These are phyloP conservation scores for Penicillium bialowiezense DNA, from an alignment of 495 filamentous ascomycete species.

Conservation along the genomic window DNA sequence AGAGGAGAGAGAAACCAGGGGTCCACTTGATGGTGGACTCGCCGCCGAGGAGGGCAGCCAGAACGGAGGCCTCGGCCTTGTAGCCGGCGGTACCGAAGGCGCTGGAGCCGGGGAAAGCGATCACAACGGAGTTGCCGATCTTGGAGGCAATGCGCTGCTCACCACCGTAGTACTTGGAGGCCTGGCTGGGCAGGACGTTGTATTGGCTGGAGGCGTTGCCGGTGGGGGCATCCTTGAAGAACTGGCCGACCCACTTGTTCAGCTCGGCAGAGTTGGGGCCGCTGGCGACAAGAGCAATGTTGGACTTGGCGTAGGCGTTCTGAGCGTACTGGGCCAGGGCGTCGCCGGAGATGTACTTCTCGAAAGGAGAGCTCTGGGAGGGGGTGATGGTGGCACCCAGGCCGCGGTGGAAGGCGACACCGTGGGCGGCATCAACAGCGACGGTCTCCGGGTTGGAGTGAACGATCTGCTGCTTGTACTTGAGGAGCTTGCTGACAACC, in stretches of 20 bases:
- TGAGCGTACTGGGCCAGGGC: conserved; percentile 68
- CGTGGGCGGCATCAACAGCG: conserved; percentile 82
- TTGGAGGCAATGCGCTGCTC: conserved; percentile 84
- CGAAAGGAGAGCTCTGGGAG: conserved; percentile 61
- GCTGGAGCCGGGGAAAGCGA: conserved; percentile 89
- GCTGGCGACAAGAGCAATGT: conserved; percentile 87
- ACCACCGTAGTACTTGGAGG: conserved; percentile 88
- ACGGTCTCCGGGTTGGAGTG: conserved; percentile 63
- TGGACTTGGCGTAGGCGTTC: conserved; percentile 79
- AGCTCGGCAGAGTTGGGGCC: conserved; percentile 75
- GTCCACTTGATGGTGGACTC: conserved; percentile 93
- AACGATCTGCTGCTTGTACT: conserved; percentile 66
- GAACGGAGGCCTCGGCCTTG: conserved; percentile 87
- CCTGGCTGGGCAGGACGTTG: conserved; percentile 36
- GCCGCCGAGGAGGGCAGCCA: conserved; percentile 87
- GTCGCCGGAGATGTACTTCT: conserved; percentile 73
- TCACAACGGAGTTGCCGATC: conserved; percentile 71
- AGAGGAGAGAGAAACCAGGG: conserved; percentile 83
- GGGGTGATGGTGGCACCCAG: conserved; percentile 76
- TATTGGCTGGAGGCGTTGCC: conserved; percentile 32
- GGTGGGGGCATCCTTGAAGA: conserved; percentile 62
- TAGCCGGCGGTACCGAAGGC: conserved; percentile 65
- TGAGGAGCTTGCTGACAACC: conserved; percentile 71
- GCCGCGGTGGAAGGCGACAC: conserved; percentile 89
- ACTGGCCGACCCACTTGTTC: conserved; percentile 87